These are phyloP conservation scores for Deuterostichococcus epilithicus DNA, from an alignment of 139 green algal species.

Conservation along the genomic window DNA sequence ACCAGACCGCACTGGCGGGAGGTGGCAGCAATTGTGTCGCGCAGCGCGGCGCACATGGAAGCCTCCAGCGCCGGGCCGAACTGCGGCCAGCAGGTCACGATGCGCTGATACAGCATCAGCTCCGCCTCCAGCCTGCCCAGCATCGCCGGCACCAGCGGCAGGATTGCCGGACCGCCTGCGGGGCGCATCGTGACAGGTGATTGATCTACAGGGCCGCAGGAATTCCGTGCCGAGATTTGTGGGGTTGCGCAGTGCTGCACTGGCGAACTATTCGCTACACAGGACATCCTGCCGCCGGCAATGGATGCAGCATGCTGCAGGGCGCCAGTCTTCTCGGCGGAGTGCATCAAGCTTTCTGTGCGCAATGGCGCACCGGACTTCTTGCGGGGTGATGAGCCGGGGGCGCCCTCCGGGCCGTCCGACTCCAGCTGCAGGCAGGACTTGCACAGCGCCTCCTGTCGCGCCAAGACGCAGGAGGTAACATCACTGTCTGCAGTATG, in stretches of 20 bases:
- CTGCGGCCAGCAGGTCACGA: constrained; percentile 53
- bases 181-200: not conserved
- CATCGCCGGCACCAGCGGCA: constrained; percentile 50
- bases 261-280: too few species aligned
- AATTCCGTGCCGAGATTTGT: too few species aligned
- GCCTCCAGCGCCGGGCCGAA: constrained; percentile 43
- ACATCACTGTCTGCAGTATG: too few species aligned
- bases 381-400: not conserved
- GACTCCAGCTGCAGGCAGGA: constrained; percentile 11
- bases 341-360: too few species aligned
- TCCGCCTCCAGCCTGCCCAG: constrained; percentile 37
- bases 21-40: constrained; percentile 37
- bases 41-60: constrained; percentile 34
- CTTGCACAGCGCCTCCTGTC: constrained; percentile 15
- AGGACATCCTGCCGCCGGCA: too few species aligned
- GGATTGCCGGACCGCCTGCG: constrained; percentile 32
- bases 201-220: not conserved
- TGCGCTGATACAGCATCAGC: constrained; percentile 45
- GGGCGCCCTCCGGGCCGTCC: not conserved
- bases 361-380: not conserved
- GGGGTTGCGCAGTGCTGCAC: too few species aligned
- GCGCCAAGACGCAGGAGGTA: too few species aligned
- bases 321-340: too few species aligned
- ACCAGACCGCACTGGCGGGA: constrained; percentile 54
- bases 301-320: too few species aligned